Evolutionary conservation across 352 stramenopile genomes (phyloP).

Genomic region (Phytophthora citrophthora): DNA sequence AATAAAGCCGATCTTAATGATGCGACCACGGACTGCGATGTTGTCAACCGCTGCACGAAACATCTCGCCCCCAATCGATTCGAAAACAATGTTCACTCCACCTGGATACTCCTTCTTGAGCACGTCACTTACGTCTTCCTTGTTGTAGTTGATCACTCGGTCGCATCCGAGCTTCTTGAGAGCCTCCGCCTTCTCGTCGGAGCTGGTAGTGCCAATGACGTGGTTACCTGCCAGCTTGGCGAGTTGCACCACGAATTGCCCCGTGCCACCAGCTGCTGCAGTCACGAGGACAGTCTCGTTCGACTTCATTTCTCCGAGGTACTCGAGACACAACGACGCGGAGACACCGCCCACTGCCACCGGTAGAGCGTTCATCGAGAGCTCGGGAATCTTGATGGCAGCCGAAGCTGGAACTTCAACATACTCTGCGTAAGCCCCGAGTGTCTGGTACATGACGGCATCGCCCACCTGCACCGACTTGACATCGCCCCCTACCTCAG

Average conservation of each 20-base stretch:
- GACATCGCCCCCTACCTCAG: constrained; percentile 34
- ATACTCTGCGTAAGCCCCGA: constrained; percentile 62
- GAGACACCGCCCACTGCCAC: constrained; percentile 48
- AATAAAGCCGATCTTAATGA: constrained; percentile 39
- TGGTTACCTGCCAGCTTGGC: constrained; percentile 63
- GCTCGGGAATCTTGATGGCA: constrained; percentile 33
- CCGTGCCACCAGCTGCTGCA: constrained; percentile 61
- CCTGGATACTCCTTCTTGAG: constrained; percentile 49
- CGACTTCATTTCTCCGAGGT: constrained; percentile 38
- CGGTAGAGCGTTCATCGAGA: constrained; percentile 33
- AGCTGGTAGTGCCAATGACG: constrained; percentile 65
- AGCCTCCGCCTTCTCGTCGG: constrained; percentile 66
- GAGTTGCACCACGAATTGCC: constrained; percentile 82
- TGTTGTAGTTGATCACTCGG: constrained; percentile 75
- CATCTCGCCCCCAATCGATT: constrained; percentile 39
- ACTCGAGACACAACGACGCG: constrained; percentile 44
- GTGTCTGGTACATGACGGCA: constrained; percentile 39
- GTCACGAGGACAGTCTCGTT: constrained; percentile 41
- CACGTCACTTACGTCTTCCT: constrained; percentile 45
- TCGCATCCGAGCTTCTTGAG: constrained; percentile 50
- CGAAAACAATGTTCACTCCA: constrained; percentile 43
- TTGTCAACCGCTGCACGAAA: constrained; percentile 39
- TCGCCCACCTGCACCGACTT: constrained; percentile 33
- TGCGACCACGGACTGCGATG: constrained; percentile 29
- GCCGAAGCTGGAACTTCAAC: constrained; percentile 33